Percentiles rank a stretch among this genome's conserved stretches.
These are phyloP conservation scores for Epipyxis sp. DNA, from an alignment of 108 stramenopile species.

Conservation along the genomic window DNA sequence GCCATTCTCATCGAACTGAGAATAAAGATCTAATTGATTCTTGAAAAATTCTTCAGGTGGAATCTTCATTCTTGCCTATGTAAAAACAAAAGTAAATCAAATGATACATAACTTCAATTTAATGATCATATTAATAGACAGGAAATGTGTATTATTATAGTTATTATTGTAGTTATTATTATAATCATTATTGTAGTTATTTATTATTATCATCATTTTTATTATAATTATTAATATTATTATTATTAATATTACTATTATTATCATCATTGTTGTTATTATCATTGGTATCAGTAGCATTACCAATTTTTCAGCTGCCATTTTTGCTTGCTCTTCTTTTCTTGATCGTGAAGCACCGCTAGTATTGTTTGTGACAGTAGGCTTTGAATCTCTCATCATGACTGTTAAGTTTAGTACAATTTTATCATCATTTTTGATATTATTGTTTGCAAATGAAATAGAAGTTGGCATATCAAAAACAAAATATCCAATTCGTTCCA, in stretches of 20 bases:
- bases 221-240: too few species aligned
- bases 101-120: constrained; percentile 5
- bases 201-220: too few species aligned
- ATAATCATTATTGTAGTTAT: too few species aligned
- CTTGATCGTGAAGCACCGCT: constrained; percentile 40
- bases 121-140: too few species aligned
- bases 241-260: too few species aligned
- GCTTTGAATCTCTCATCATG: constrained; percentile 72
- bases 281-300: too few species aligned
- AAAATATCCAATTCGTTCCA: constrained; percentile 95
- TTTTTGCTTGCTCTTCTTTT: constrained; percentile 51
- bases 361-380: background rate
- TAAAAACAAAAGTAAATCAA: too few species aligned
- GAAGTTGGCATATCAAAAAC: constrained; percentile 83
- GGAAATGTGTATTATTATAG: too few species aligned
- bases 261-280: too few species aligned
- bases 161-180: too few species aligned
- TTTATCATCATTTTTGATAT: constrained; percentile 57
- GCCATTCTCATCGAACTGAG: constrained; percentile 73
- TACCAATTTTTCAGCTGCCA: constrained; percentile 51
- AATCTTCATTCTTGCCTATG: constrained; percentile 45
- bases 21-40: constrained; percentile 63
- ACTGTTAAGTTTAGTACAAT: constrained; percentile 94
- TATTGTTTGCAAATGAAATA: constrained; percentile 25
- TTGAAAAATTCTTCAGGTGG: constrained; percentile 48